These are phyloP conservation scores for Backusella mclennaniae DNA, from an alignment of 192 early-diverging fungal genomes.

Conservation along the genomic window DNA sequence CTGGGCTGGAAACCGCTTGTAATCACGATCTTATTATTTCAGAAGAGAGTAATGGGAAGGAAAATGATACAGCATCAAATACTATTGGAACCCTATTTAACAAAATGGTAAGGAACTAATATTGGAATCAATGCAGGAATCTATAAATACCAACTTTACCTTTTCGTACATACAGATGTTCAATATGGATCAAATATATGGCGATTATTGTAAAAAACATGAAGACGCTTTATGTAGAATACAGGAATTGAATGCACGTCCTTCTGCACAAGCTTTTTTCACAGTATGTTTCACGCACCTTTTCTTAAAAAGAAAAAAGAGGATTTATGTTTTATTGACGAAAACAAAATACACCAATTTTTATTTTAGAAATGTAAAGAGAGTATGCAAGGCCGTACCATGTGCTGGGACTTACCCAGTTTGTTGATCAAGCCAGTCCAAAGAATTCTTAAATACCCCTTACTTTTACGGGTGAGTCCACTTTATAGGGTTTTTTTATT, in stretches of 20 bases:
- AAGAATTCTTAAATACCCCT: slow-evolving; percentile 94
- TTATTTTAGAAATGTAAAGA: slow-evolving; percentile 57
- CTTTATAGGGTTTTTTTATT: not conserved
- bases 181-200: slow-evolving; percentile 57
- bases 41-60: slow-evolving; percentile 22
- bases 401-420: slow-evolving; percentile 89
- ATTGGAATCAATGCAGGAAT: not conserved
- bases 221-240: slow-evolving; percentile 63
- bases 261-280: slow-evolving; percentile 43
- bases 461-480: slow-evolving; percentile 67
- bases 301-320: not conserved
- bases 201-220: slow-evolving; percentile 76
- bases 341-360: slow-evolving; percentile 15
- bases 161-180: slow-evolving; percentile 11
- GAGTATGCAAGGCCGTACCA: slow-evolving; percentile 67
- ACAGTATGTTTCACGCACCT: slow-evolving; percentile 36
- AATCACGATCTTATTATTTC: slow-evolving; percentile 2
- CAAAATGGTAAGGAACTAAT: slow-evolving; percentile 39
- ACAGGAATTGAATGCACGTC: slow-evolving; percentile 53
- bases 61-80: slow-evolving; percentile 13
- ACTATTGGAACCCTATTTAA: slow-evolving; percentile 53
- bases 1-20: slow-evolving; percentile 60
- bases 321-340: not conserved
- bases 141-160: not conserved
- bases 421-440: slow-evolving; percentile 97